phyloP scores from a whole-genome alignment of 129 eudicot species.

The Mikania micrantha region DNA sequence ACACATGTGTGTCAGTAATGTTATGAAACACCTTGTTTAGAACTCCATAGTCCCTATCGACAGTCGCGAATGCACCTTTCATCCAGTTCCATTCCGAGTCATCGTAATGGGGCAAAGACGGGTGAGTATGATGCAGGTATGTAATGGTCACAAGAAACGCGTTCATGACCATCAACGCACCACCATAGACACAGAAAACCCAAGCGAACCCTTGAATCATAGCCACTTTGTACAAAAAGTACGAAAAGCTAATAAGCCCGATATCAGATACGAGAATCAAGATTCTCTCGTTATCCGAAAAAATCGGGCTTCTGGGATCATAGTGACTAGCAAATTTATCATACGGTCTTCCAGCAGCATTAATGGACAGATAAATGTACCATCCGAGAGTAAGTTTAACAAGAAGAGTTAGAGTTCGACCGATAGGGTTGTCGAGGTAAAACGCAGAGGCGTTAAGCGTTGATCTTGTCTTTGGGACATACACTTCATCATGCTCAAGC shows the following conservation, averaged over 20 bases:
- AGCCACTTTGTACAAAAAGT: constrained; percentile 20
- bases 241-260: constrained; percentile 22
- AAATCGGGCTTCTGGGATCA: constrained; percentile 32
- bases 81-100: constrained; percentile 36
- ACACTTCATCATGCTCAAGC: constrained; percentile 25
- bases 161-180: constrained; percentile 32
- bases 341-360: constrained; percentile 34
- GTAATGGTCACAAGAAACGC: constrained; percentile 30
- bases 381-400: constrained; percentile 32
- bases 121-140: constrained; percentile 30
- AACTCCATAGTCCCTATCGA: constrained; percentile 32
- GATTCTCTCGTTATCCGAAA: constrained; percentile 17
- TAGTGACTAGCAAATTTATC: constrained; percentile 31
- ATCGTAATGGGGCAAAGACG: constrained; percentile 30
- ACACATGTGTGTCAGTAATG: constrained; percentile 30
- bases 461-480: constrained; percentile 17
- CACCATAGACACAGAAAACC: constrained; percentile 26
- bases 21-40: constrained; percentile 36
- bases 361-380: constrained; percentile 24
- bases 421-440: constrained; percentile 27
- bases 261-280: constrained; percentile 27
- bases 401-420: constrained; percentile 24
- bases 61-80: constrained; percentile 31
- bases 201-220: constrained; percentile 20
- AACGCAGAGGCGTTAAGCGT: neutral